Evolutionary conservation across 1,284 basidiomycete genomes (phyloP), one percentile per base, ranked within the genome.

Genomic region (Cutaneotrichosporon curvatum): DNA sequence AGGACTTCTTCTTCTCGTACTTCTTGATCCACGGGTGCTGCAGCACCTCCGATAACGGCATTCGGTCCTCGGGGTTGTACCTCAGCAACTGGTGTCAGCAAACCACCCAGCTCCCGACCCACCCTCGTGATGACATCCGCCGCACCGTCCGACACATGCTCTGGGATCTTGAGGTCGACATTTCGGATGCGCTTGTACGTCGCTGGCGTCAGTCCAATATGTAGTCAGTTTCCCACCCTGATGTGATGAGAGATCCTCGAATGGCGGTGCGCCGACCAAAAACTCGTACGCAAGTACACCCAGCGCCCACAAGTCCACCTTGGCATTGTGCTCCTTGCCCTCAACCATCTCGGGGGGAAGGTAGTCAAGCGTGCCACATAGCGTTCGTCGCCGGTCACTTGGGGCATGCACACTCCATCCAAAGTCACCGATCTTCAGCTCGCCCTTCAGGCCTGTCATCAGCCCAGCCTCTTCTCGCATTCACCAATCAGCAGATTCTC

Each of bases 321-420:
- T 57, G 10, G 67, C 62, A 28, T 58, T 70, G 48, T 72, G 68
- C 30, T 65, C 65, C 45, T 68, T 83, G 0, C 84, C 84, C 60
- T 96, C 89, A 12, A 98, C 86, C 95, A 98, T 98, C 75, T 98
- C 95, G 12, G 95, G 95, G 0, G 95, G 92, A 2, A 99, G 79
- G 65, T 98, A 98, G 70, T 98, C 95, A 39, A 96, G 74, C 4
- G 95, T 98, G 4, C 94, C 94, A 61, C 92, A 97, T 4, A 96
- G 77, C 0, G 91, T 96, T 66, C 80, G 84, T 35, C 91, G 75
- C 54, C 89, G 75, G 67, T 90, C 88, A 0, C 88, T 83, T 0
- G 94, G 95, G 0, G 95, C 95, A 68, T 98, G 95, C 3, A 98
- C 94, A 63, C 86, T 90, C 94, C 95, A 98, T 7, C 95, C 95